Conservation (phyloP, 2,329 filamentous ascomycete species). For the Sporothrix dimorphospora region DNA sequence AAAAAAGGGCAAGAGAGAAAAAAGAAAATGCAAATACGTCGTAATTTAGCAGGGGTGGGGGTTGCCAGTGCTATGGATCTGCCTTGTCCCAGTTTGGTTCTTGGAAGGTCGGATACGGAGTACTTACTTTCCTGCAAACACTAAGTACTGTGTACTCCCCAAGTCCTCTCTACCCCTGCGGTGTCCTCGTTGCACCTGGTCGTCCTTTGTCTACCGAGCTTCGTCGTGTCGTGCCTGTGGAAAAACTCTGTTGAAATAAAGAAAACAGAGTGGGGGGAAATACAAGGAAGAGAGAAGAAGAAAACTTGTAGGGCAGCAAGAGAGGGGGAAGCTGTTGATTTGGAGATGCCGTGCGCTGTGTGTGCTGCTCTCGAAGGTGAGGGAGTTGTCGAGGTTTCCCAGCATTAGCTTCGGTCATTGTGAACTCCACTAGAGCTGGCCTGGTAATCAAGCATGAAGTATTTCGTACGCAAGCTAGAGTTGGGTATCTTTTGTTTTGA, state of each 20-base stretch:
- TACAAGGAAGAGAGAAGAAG: background rate
- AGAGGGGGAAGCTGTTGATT: background rate
- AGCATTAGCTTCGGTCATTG: background rate
- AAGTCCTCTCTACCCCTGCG: slow-evolving; percentile 2
- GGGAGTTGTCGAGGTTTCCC: background rate
- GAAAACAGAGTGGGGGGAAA: background rate
- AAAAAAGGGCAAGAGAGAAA: slow-evolving; percentile 21
- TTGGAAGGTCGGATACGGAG: slow-evolving; percentile 7
- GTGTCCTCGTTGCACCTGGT: slow-evolving; percentile 13
- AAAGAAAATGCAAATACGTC: slow-evolving; percentile 13
- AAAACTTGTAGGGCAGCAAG: background rate
- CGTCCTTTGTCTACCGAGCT: slow-evolving; percentile 6
- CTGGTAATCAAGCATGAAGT: background rate
- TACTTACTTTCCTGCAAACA: slow-evolving; percentile 4
- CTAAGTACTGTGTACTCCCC: slow-evolving; percentile 10
- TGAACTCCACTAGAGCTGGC: background rate
- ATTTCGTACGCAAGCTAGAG: background rate
- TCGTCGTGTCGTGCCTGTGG: slow-evolving; percentile 15
- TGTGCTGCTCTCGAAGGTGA: background rate
- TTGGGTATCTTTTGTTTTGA: background rate
- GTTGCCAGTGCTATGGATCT: slow-evolving; percentile 28
- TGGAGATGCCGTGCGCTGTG: background rate
- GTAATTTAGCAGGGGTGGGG: slow-evolving; percentile 19
- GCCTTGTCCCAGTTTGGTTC: slow-evolving; percentile 24
- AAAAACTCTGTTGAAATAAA: slow-evolving; percentile 11